These are phyloP conservation scores for Teratosphaeria viscida DNA, from an alignment of 2,329 filamentous ascomycete genomes.

Conservation along the genomic window DNA sequence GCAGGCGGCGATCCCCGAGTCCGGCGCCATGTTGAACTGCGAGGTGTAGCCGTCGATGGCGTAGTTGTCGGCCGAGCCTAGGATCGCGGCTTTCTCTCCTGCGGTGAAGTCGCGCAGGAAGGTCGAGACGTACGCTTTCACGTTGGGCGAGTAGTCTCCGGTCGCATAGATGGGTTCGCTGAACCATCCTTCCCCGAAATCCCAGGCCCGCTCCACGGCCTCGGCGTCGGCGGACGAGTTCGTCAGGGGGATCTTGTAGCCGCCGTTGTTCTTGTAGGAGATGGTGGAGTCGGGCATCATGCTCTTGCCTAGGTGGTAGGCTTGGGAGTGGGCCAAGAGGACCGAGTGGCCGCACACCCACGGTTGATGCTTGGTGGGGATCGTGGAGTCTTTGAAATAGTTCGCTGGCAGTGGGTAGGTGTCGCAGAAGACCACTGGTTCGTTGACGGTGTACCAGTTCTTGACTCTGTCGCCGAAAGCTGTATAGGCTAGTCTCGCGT, in stretches of 20 bases:
- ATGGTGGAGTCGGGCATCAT: constrained; percentile 26
- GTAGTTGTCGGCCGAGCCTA: constrained; percentile 26
- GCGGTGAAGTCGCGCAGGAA: constrained; percentile 26
- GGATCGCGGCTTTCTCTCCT: constrained; percentile 23
- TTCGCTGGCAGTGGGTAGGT: constrained; percentile 21
- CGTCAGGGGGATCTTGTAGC: constrained; percentile 36
- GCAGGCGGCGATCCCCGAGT: constrained; percentile 29
- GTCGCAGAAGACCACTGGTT: constrained; percentile 16
- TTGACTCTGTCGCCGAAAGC: constrained; percentile 30
- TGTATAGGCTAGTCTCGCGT: constrained; percentile 29
- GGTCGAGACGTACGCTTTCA: constrained; percentile 26
- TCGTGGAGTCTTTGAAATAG: constrained; percentile 28
- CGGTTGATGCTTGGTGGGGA: constrained; percentile 24
- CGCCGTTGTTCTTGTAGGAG: constrained; percentile 26
- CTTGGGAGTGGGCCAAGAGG: constrained; percentile 27
- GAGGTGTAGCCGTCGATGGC: constrained; percentile 29
- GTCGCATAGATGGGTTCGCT: constrained; percentile 35
- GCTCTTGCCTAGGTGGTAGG: constrained; percentile 33
- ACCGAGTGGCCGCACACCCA: constrained; percentile 28
- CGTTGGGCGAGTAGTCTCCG: constrained; percentile 33
- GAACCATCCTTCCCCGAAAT: constrained; percentile 34
- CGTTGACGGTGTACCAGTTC: constrained; percentile 33
- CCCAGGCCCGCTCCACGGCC: constrained; percentile 26
- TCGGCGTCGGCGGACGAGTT: constrained; percentile 25
- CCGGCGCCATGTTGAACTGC: constrained; percentile 26